A percentile compares a stretch with the other conserved stretches of the same genome.
phyloP scores from a whole-genome alignment of 345 rosid genomes.

The Draba incana region DNA sequence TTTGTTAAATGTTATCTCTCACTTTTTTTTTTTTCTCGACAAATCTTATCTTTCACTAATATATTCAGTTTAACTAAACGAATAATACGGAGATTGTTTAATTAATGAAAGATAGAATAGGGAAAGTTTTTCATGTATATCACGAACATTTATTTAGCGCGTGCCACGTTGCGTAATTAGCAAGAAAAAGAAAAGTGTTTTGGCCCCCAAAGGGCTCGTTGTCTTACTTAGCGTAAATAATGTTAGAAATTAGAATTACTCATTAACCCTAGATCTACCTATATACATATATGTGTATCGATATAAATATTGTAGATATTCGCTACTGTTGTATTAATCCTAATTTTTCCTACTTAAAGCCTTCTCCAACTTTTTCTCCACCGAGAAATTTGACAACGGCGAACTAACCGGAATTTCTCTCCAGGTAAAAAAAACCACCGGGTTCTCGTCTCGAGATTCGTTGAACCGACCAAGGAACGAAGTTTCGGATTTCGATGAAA shows the following conservation, averaged over 20 bases:
- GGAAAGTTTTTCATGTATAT: background rate
- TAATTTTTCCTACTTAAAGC: background rate
- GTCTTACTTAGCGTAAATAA: background rate
- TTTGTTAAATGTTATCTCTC: too few relatives aligned
- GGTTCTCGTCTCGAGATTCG: constrained; percentile 13
- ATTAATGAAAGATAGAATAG: background rate
- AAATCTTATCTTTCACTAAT: too few relatives aligned
- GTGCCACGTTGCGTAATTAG: constrained; percentile 35
- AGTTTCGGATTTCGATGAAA: constrained; percentile 8
- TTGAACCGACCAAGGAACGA: constrained; percentile 23
- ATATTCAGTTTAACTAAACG: background rate
- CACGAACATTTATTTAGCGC: constrained; percentile 7
- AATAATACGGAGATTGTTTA: background rate
- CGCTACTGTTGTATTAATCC: constrained; percentile 8
- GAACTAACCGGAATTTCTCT: constrained; percentile 4
- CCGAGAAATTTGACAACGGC: constrained; percentile 30
- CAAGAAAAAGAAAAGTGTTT: constrained; percentile 16
- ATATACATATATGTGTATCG: background rate
- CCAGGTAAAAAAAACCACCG: constrained; percentile 1
- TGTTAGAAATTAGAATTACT: background rate
- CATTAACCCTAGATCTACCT: constrained; percentile 20
- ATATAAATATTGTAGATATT: background rate
- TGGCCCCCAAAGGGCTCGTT: background rate
- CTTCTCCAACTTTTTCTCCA: background rate
- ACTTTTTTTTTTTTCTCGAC: too few relatives aligned